Evolutionary conservation across 306 rosid genomes (phyloP), one percentile per base, ranked within the genome.

Genomic region (Cucumis sativus): DNA sequence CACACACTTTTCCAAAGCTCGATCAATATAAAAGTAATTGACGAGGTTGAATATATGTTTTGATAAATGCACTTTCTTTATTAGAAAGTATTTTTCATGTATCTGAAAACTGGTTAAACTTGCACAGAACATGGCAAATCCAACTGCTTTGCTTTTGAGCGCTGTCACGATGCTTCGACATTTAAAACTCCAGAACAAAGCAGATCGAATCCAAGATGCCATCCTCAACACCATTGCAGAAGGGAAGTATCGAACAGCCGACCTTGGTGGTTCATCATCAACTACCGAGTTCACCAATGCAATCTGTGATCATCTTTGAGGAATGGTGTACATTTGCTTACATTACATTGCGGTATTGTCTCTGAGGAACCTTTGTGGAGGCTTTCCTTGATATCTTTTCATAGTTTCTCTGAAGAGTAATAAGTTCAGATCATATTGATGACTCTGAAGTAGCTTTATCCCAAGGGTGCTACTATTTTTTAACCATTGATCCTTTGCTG

Each of bases 181-280:
- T 88, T 80, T 96, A 86, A 77, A 91, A 76, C 88, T 92, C 67
- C 79, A 91, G 55, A 93, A 91, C 83, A 89, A 88, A 86, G 98
- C 99, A 0, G 89, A 87, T 17, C 83, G 62, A 80, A 92, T 96
- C 78, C 99, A 96, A 73, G 75, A 86, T 52, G 99, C 99, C 10
- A 88, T 92, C 76, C 93, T 96, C 82, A 49, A 60, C 68, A 92
- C 99, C 73, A 96, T 92, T 80, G 85, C 98, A 0, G 98, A 96
- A 80, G 99, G 98, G 62, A 96, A 87, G 77, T 86, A 86, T 82
- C 91, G 99, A 79, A 96, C 98, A 7, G 99, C 96, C 72, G 99
- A 92, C 85, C 97, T 96, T 20, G 99, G 99, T 13, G 99, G 98
- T 60, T 80, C 69, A 73, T 88, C 99, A 62, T 86, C 91, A 10